A percentile compares a stretch with the other conserved stretches of the same genome.
Conservation (phyloP, 805 yeast genomes). For the Starmera caribaea region DNA sequence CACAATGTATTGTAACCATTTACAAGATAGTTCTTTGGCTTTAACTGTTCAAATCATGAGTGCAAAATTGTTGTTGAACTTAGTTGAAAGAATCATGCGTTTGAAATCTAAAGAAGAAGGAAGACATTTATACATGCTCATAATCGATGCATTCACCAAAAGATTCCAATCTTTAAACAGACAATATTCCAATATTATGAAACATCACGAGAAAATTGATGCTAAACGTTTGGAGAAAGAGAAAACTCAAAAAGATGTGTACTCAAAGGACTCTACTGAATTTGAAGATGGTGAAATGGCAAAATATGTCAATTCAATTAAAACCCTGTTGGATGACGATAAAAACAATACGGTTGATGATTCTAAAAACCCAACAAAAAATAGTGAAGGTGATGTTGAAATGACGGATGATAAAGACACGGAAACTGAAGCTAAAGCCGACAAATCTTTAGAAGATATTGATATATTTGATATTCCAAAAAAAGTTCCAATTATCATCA, state of each 20-base stretch:
- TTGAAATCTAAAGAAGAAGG: conserved; percentile 70
- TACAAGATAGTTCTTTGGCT: conserved; percentile 75
- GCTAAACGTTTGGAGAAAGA: conserved; percentile 32
- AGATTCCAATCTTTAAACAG: conserved; percentile 69
- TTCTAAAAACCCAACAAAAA: conserved; percentile 4
- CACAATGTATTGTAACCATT: conserved; percentile 64
- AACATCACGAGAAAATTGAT: conserved; percentile 47
- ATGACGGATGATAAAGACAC: conserved; percentile 14
- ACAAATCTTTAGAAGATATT: conserved; percentile 10
- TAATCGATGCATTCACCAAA: conserved; percentile 80
- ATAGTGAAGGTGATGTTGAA: conserved; percentile 20
- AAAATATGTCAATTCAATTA: conserved; percentile 18
- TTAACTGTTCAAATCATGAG: conserved; percentile 94
- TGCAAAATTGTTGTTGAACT: conserved; percentile 77
- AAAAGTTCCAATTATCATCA: conserved; percentile 49
- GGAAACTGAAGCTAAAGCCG: conserved; percentile 7
- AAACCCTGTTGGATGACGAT: conserved; percentile 3
- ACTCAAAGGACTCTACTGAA: neutral
- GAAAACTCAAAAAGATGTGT: conserved; percentile 25
- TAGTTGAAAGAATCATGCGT: conserved; percentile 82
- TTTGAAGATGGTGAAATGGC: conserved; percentile 28
- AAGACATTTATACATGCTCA: conserved; percentile 71
- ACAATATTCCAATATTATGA: conserved; percentile 56
- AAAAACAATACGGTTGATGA: neutral
- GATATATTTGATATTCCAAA: conserved; percentile 38